These are phyloP conservation scores for Mycena citricolor DNA, from an alignment of 1,284 basidiomycete species.

Conservation along the genomic window DNA sequence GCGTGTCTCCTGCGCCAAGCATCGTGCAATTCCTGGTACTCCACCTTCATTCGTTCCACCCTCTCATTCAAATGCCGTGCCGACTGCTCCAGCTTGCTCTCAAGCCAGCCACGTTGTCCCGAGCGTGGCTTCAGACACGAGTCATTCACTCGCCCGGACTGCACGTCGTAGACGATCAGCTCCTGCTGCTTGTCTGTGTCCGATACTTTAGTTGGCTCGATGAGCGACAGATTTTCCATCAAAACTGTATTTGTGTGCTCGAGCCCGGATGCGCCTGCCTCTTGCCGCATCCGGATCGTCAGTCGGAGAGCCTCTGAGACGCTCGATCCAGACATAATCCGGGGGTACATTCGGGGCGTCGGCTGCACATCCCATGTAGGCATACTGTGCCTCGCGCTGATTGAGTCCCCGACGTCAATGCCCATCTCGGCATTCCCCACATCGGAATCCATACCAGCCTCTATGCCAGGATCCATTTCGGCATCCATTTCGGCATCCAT, in stretches of 20 bases:
- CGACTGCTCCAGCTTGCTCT: slow-evolving; percentile 52
- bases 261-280: too few relatives aligned
- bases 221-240: slow-evolving; percentile 52
- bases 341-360: too few relatives aligned
- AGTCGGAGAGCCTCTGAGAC: slow-evolving; percentile 54
- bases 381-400: neutral
- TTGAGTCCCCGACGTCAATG: neutral
- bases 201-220: slow-evolving; percentile 32
- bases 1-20: slow-evolving; percentile 60
- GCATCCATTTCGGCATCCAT: too few relatives aligned
- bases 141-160: slow-evolving; percentile 35
- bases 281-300: slow-evolving; percentile 58
- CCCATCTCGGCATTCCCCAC: neutral
- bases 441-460: neutral
- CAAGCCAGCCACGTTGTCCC: slow-evolving; percentile 46
- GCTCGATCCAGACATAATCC: too few relatives aligned
- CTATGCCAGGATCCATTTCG: neutral
- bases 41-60: slow-evolving; percentile 52
- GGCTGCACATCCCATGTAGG: slow-evolving; percentile 16
- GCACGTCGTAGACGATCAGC: slow-evolving; percentile 47
- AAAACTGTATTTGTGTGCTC: slow-evolving; percentile 59
- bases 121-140: slow-evolving; percentile 38
- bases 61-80: slow-evolving; percentile 58
- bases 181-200: slow-evolving; percentile 38
- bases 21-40: slow-evolving; percentile 70